Conservation (phyloP, 257 asterid genomes). For the Striga asiatica region DNA sequence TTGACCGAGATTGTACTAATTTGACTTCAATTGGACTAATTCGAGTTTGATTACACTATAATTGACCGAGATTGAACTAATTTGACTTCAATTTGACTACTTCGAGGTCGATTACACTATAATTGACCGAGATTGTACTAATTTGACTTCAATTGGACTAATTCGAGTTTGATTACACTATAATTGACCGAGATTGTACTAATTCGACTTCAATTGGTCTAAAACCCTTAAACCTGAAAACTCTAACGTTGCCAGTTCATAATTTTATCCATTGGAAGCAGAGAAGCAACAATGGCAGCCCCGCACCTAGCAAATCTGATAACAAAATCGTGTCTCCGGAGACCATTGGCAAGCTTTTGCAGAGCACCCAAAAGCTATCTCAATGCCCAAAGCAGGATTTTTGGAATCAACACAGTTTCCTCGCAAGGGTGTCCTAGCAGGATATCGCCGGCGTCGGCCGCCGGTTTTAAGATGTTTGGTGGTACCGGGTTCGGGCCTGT, state of each 20-base stretch:
- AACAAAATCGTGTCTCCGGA: conserved; percentile 17
- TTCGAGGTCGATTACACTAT: too few species aligned
- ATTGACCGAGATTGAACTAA: too few species aligned
- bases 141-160: too few species aligned
- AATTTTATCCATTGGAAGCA: background rate
- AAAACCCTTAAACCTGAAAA: conserved; percentile 16
- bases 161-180: too few species aligned
- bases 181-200: too few species aligned
- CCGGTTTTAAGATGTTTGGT: conserved; percentile 21
- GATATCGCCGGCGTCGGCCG: conserved; percentile 22
- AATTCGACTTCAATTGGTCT: too few species aligned
- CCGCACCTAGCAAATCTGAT: conserved; percentile 20
- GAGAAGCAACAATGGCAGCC: conserved; percentile 18
- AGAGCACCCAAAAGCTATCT: conserved; percentile 15
- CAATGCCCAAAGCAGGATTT: conserved; percentile 19
- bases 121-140: too few species aligned
- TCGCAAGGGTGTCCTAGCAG: conserved; percentile 14
- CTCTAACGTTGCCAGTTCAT: background rate
- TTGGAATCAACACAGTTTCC: conserved; percentile 14
- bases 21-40: too few species aligned
- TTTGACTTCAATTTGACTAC: too few species aligned
- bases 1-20: too few species aligned
- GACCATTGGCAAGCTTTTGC: conserved; percentile 10
- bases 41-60: too few species aligned
- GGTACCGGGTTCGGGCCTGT: conserved; percentile 15